phyloP scores from a whole-genome alignment of 164 flowering plant species.

The Stephania cephalantha region DNA sequence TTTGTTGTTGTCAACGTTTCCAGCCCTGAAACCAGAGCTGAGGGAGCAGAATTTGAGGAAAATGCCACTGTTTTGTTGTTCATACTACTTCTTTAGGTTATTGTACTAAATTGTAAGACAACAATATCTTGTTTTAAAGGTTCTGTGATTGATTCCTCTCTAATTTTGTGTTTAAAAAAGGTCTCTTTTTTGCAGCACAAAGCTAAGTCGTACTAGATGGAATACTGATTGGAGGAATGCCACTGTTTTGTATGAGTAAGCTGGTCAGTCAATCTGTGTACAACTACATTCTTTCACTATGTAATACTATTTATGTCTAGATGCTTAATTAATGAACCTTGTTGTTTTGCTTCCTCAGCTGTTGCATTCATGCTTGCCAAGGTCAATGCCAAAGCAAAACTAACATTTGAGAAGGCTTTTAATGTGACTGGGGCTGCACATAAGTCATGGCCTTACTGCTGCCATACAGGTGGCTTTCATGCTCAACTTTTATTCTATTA shows the following conservation, averaged over 20 bases:
- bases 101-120: too few relatives aligned
- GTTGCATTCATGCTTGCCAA: slow-evolving; percentile 53
- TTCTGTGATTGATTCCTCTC: neutral
- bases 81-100: too few relatives aligned
- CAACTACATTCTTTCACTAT: neutral
- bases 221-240: slow-evolving; percentile 93
- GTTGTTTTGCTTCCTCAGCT: slow-evolving; percentile 35
- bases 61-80: too few relatives aligned
- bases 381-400: slow-evolving; percentile 68
- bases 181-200: slow-evolving; percentile 44
- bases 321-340: neutral
- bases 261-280: slow-evolving; percentile 40
- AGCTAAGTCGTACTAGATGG: slow-evolving; percentile 86
- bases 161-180: neutral
- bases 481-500: too few relatives aligned
- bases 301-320: too few relatives aligned
- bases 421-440: slow-evolving; percentile 10
- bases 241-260: slow-evolving; percentile 72
- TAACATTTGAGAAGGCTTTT: slow-evolving; percentile 85
- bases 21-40: too few relatives aligned
- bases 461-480: too few relatives aligned
- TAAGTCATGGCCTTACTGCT: too few relatives aligned
- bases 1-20: too few relatives aligned
- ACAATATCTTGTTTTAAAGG: too few relatives aligned
- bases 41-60: too few relatives aligned